Base-by-base conservation (phyloP, 2,329 filamentous ascomycete species). In the Scopulariopsis brevicaulis region DNA sequence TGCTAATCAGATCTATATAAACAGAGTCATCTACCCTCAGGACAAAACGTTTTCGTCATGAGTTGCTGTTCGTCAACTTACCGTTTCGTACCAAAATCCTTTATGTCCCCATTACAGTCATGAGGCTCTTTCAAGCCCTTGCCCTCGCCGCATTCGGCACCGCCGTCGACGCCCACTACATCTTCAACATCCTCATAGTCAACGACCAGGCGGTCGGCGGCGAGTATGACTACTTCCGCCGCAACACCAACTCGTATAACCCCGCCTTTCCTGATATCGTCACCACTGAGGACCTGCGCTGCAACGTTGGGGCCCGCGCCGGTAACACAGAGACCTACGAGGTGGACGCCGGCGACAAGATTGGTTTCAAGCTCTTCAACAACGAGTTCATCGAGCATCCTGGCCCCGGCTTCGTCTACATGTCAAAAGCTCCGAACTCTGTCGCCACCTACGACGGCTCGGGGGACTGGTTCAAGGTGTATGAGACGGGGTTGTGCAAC, bases 351-450 rank as follows among this genome's bases (percentile, higher is more conserved):
- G 78, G 77, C 50, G 71, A 76, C 67, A 73, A 77, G 66, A 65
- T 81, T 66, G 69, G 74, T 64, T 68, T 79, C 71, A 70, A 79
- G 73, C 63, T 81, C 63, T 70, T 77, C 70, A 68, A 77, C 71
- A 73, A 74, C 65, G 71, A 76, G 62, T 65, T 75, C 65, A 73
- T 81, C 64, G 70, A 75, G 68, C 73, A 75, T 63, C 73, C 73
- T 6, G 73, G 73, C 12, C 71, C 73, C 0, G 69, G 72, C 18
- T 70, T 70, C 60, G 65, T 74, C 61, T 75, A 75, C 65, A 67
- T 76, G 67, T 73, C 72, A 51, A 71, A 71, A 61, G 75, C 76
- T 6, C 72, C 75, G 32, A 68, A 68, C 58, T 67, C 69, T 53
- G 74, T 76, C 43, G 68, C 66, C 60, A 65, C 66, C 43, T 77